A percentile compares a stretch with the other conserved stretches of the same genome.
Conservation (phyloP, 2,329 filamentous ascomycete genomes). For the Colletotrichum sp. region DNA sequence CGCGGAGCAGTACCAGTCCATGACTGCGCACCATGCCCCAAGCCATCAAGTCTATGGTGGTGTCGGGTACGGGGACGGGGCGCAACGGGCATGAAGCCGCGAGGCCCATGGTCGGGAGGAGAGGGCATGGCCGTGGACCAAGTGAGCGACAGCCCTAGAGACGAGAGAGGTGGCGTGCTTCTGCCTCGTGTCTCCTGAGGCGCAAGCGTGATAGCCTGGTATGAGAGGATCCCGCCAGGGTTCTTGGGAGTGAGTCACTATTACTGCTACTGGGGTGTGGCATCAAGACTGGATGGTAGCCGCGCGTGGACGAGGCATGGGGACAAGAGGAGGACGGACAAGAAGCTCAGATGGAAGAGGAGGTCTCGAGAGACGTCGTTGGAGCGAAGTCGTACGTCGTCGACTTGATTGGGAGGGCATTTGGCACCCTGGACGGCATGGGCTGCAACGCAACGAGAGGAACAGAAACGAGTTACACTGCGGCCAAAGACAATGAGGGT, state of each 20-base stretch:
- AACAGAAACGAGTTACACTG: not conserved
- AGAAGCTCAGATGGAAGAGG: not conserved
- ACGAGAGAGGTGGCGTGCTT: constrained; percentile 4
- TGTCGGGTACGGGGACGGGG: constrained; percentile 46
- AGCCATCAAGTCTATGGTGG: constrained; percentile 46
- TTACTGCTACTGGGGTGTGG: not conserved
- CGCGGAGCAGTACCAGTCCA: constrained; percentile 41
- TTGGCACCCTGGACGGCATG: not conserved
- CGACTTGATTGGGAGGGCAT: constrained; percentile 9
- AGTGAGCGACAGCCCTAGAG: not conserved
- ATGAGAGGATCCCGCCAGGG: not conserved
- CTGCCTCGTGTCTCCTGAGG: constrained; percentile 9
- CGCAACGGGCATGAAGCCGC: constrained; percentile 43
- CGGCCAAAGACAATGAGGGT: not conserved
- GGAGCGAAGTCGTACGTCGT: constrained; percentile 2
- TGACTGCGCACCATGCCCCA: constrained; percentile 38
- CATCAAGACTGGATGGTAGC: not conserved
- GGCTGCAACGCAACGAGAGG: not conserved
- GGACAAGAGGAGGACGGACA: constrained; percentile 2
- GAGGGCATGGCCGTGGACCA: not conserved
- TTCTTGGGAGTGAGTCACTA: constrained; percentile 12
- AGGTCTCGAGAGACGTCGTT: not conserved
- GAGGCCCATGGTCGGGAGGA: not conserved
- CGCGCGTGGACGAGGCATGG: constrained; percentile 14
- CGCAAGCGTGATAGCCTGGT: constrained; percentile 3